A percentile compares a stretch with the other conserved stretches of the same genome.
These are phyloP conservation scores for Oryza longistaminata DNA, from an alignment of 176 grass and related monocot species.

Conservation along the genomic window DNA sequence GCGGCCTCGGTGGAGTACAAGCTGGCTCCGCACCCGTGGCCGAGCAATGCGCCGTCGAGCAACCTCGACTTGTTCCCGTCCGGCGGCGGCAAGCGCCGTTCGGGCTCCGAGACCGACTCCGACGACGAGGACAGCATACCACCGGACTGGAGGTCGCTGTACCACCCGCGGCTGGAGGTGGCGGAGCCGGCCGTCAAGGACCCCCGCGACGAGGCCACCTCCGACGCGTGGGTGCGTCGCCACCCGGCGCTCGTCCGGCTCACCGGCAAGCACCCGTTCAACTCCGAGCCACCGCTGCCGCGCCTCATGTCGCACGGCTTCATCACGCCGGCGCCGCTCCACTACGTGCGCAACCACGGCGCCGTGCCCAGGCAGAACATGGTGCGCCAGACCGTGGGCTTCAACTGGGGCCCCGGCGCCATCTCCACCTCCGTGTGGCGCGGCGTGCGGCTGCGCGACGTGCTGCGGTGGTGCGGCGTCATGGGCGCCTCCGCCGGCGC, in stretches of 20 bases:
- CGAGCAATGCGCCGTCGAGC: constrained; percentile 40
- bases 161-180: constrained; percentile 29
- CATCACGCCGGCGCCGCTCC: constrained; percentile 54
- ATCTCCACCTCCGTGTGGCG: constrained; percentile 87
- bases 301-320: constrained; percentile 56
- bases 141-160: constrained; percentile 36
- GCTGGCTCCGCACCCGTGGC: constrained; percentile 31
- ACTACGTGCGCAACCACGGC: constrained; percentile 86
- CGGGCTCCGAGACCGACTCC: constrained; percentile 11
- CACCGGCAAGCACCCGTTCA: constrained; percentile 84
- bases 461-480: constrained; percentile 64
- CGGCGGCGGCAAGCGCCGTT: neutral
- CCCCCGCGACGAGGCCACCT: constrained; percentile 63
- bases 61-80: constrained; percentile 52
- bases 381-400: constrained; percentile 64
- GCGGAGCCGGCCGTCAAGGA: constrained; percentile 46
- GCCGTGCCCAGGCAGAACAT: constrained; percentile 74
- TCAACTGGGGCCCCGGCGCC: constrained; percentile 82
- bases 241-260: constrained; percentile 69
- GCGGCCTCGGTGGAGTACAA: constrained; percentile 61
- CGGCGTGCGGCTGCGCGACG: constrained; percentile 63
- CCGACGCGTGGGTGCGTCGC: constrained; percentile 71
- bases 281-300: constrained; percentile 63
- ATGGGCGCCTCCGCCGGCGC: constrained; percentile 38
- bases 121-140: constrained; percentile 34